Base-by-base conservation (phyloP, 768 basidiomycete species). In the Daedaleopsis nitida region DNA sequence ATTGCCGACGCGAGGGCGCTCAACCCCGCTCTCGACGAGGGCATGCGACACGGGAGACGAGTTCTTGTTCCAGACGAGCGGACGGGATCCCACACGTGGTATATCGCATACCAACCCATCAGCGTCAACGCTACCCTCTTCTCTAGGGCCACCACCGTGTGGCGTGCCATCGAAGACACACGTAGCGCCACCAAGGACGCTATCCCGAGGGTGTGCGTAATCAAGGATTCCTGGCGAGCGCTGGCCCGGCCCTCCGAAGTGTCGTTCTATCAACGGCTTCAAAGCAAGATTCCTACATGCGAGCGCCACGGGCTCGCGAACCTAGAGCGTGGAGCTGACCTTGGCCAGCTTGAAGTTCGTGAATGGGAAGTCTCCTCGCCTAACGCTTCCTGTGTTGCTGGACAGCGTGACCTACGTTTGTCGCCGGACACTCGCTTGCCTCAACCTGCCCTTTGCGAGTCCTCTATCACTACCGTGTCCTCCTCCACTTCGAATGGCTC, bases 161-260 rank as follows among this genome's bases (percentile, higher is more conserved):
- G 65, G 65, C 37, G 45, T 8, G 65, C 62, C 3, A 19, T 66
- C 6, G 49, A 60, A 23, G 62, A 57, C 42, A 37, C 44, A 5
- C 52, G 44, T 4, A 13, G 21, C 13, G 19, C 51, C 16, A n/a
- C 23, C 12, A 32, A 14, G 14, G n/a, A 7, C 1, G 42, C 27
- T 2, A 52, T 57, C 37, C 27, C 27, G 3, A 32, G 27, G 27
- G 39, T 52, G 14, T 35, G 37, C 23, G 49, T 61, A 19, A 16
- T 63, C 45, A 66, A 66, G 54, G 65, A 63, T 1, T 47, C 62
- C 0, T 66, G 65, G 65, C 52, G 65, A 0, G 56, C 55, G 45
- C 35, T 58, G 1, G 38, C 48, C 11, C 45, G 54, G 1, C 19
- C 17, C 13, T 27, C 62, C 2, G 65, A 66, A 39, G 32, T 52